Conservation (phyloP, 352 stramenopile species). For the Phytophthora boehmeriae region DNA sequence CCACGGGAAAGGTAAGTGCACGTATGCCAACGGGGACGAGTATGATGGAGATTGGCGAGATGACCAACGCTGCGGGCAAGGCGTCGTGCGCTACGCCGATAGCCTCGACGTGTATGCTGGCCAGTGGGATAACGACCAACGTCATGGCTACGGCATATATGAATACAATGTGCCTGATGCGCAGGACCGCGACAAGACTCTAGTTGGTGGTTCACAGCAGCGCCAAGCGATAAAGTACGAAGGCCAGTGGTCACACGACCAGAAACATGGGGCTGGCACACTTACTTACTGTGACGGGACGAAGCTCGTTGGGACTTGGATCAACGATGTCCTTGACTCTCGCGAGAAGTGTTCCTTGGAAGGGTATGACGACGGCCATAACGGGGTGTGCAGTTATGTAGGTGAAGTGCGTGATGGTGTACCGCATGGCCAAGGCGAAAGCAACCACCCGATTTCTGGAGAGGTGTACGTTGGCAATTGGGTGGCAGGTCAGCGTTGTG, state of each 20-base stretch:
- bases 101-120: constrained; percentile 59
- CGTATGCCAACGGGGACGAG: constrained; percentile 53
- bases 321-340: constrained; percentile 19
- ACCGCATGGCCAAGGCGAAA: constrained; percentile 66
- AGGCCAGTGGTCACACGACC: constrained; percentile 69
- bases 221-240: constrained; percentile 59
- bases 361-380: constrained; percentile 54
- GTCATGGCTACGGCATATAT: constrained; percentile 59
- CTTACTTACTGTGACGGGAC: constrained; percentile 70
- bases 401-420: constrained; percentile 46
- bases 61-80: constrained; percentile 52
- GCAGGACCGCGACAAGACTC: not conserved
- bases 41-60: constrained; percentile 77
- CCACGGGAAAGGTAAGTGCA: constrained; percentile 69
- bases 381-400: constrained; percentile 52
- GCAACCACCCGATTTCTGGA: constrained; percentile 28
- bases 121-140: constrained; percentile 51
- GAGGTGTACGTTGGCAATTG: constrained; percentile 68
- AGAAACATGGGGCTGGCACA: constrained; percentile 59
- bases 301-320: constrained; percentile 47
- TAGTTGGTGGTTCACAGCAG: not conserved
- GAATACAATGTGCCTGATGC: constrained; percentile 23
- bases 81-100: constrained; percentile 51
- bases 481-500: constrained; percentile 50
- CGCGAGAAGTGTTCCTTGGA: constrained; percentile 36